A percentile compares a stretch with the other conserved stretches of the same genome.
Evolutionary conservation across 192 early-diverging fungal genomes (phyloP).

Genomic region (Coemansia sp.): DNA sequence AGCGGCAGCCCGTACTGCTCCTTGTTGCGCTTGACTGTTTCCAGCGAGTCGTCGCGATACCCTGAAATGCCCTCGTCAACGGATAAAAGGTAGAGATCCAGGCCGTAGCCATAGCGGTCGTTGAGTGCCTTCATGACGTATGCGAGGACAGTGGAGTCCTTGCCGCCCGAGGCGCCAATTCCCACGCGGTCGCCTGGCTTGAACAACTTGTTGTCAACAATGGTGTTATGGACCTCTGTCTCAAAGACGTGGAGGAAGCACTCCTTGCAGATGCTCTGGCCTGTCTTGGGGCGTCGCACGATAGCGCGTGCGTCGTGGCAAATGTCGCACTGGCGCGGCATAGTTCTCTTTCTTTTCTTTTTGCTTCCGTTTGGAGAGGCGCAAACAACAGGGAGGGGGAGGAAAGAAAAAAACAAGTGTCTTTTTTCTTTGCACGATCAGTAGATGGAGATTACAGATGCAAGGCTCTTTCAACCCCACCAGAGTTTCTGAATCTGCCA

Average conservation of each 20-base stretch:
- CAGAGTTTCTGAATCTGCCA: neutral
- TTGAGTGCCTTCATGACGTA: constrained; percentile 93
- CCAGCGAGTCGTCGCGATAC: constrained; percentile 96
- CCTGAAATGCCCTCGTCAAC: constrained; percentile 98
- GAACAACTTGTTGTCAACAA: constrained; percentile 79
- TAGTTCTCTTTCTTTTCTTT: constrained; percentile 17
- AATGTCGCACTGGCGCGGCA: constrained; percentile 65
- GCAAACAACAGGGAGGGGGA: neutral
- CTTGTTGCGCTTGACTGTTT: constrained; percentile 96
- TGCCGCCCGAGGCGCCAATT: constrained; percentile 92
- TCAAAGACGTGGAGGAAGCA: constrained; percentile 96
- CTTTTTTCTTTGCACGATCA: neutral
- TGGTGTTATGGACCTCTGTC: constrained; percentile 91
- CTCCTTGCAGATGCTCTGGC: constrained; percentile 78
- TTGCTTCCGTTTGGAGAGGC: too few relatives aligned
- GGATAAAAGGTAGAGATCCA: constrained; percentile 87
- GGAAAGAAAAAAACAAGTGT: neutral
- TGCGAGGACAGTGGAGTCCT: constrained; percentile 96
- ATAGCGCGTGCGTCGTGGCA: constrained; percentile 71
- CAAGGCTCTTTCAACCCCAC: too few relatives aligned
- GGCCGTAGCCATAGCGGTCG: constrained; percentile 85
- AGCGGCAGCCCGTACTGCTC: constrained; percentile 91
- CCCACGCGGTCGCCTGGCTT: constrained; percentile 83
- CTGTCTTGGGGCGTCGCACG: constrained; percentile 92
- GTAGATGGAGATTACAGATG: neutral